A percentile compares a stretch with the other conserved stretches of the same genome.
phyloP scores from a whole-genome alignment of 2,329 filamentous ascomycete genomes.

The Aspergillus versicolor region DNA sequence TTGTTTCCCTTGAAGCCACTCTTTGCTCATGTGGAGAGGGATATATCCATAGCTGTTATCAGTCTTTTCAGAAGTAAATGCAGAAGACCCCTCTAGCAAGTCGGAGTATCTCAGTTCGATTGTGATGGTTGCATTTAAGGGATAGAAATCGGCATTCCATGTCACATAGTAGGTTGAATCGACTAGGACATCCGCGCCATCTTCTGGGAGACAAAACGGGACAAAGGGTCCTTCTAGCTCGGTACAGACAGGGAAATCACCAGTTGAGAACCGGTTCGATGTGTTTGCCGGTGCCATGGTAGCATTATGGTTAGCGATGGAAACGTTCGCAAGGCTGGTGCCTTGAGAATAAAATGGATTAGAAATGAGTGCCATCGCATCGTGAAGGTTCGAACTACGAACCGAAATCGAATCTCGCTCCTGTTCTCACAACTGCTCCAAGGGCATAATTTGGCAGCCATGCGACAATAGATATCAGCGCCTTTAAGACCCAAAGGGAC shows the following conservation, averaged over 20 bases:
- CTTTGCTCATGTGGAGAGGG: slow-evolving; percentile 37
- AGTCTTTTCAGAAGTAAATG: slow-evolving; percentile 37
- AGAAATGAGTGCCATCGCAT: background rate
- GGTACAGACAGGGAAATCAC: slow-evolving; percentile 34
- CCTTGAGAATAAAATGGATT: background rate
- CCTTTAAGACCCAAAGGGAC: background rate
- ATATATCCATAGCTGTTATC: slow-evolving; percentile 41
- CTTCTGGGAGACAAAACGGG: slow-evolving; percentile 37
- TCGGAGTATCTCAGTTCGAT: slow-evolving; percentile 37
- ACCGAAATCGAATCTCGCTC: slow-evolving; percentile 5
- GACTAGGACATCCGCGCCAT: slow-evolving; percentile 34
- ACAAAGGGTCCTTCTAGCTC: slow-evolving; percentile 19
- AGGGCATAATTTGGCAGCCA: background rate
- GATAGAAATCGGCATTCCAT: slow-evolving; percentile 37
- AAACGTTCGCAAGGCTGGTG: background rate
- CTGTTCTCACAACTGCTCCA: slow-evolving; percentile 5
- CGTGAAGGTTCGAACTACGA: background rate
- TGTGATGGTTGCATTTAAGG: slow-evolving; percentile 31
- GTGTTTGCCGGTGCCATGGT: slow-evolving; percentile 5
- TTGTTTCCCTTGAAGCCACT: slow-evolving; percentile 40
- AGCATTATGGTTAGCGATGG: slow-evolving; percentile 2
- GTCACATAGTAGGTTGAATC: slow-evolving; percentile 41
- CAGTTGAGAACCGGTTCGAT: slow-evolving; percentile 12
- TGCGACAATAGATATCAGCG: background rate
- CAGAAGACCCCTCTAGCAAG: slow-evolving; percentile 30